A percentile compares a stretch with the other conserved stretches of the same genome.
Conservation (phyloP, 148 eudicot genomes). For the Nyssa sinensis region DNA sequence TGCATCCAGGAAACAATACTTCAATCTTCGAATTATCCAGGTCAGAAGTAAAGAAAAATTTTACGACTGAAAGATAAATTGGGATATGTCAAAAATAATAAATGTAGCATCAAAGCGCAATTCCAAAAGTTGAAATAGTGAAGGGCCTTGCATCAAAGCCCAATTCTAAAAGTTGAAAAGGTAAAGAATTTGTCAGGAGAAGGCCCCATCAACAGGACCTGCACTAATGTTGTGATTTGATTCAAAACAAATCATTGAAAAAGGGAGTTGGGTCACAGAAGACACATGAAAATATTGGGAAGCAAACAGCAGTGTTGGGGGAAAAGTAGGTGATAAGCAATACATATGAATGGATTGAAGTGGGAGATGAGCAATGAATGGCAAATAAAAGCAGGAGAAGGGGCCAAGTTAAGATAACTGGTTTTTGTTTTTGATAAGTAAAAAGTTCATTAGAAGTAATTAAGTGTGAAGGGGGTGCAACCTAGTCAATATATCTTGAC, state of each 20-base stretch:
- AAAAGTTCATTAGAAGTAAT: too few species aligned
- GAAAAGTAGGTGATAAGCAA: neutral
- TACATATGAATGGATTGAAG: neutral
- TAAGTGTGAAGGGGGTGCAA: too few species aligned
- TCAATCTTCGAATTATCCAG: neutral
- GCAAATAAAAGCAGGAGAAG: neutral
- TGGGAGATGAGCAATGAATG: neutral
- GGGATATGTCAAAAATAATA: neutral
- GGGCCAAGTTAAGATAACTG: too few species aligned
- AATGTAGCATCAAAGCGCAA: neutral
- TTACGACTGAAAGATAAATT: neutral
- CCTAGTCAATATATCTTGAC: neutral
- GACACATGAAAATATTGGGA: neutral
- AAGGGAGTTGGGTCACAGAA: constrained; percentile 3
- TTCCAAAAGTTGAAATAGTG: neutral
- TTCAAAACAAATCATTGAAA: constrained; percentile 1
- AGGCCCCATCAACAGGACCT: neutral
- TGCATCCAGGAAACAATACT: constrained; percentile 29
- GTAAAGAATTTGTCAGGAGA: constrained; percentile 2
- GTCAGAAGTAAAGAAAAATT: neutral
- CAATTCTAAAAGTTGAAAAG: too few species aligned
- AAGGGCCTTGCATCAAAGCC: too few species aligned
- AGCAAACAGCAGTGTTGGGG: too few species aligned
- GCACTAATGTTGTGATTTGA: neutral
- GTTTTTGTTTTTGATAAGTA: too few species aligned